These are phyloP conservation scores for Spizellomyces sp. DNA, from an alignment of 192 early-diverging fungal species.

Conservation along the genomic window DNA sequence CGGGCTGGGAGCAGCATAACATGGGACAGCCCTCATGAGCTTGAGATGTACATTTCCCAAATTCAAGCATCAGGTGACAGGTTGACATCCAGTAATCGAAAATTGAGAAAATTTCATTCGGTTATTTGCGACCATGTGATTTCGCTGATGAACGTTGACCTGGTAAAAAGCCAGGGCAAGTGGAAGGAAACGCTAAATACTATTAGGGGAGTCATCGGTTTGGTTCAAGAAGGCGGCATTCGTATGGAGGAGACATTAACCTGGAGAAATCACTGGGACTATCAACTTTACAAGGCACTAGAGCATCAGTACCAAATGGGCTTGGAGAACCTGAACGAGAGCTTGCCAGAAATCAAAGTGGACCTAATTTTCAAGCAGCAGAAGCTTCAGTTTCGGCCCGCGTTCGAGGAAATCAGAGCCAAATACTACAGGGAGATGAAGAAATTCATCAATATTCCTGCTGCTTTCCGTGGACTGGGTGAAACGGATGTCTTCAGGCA, in stretches of 20 bases:
- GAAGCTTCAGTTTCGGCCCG: conserved; percentile 54
- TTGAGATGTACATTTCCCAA: conserved; percentile 51
- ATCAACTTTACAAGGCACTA: conserved; percentile 62
- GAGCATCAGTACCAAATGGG: conserved; percentile 56
- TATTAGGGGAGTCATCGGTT: conserved; percentile 43
- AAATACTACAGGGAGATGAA: conserved; percentile 69
- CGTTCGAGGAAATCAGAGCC: conserved; percentile 63
- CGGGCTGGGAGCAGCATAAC: conserved; percentile 20
- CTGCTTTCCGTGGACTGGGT: conserved; percentile 49
- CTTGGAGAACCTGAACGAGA: conserved; percentile 49
- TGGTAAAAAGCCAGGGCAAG: conserved; percentile 52
- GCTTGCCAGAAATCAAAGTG: conserved; percentile 58
- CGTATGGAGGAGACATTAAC: conserved; percentile 40
- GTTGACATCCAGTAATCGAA: conserved; percentile 50
- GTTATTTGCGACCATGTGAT: conserved; percentile 45
- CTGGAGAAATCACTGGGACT: conserved; percentile 61
- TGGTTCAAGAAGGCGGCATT: conserved; percentile 44
- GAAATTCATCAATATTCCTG: conserved; percentile 61
- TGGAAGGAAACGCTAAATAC: conserved; percentile 57
- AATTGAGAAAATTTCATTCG: conserved; percentile 50
- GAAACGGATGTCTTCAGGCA: conserved; percentile 44
- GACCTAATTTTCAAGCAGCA: conserved; percentile 60
- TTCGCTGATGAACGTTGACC: conserved; percentile 41
- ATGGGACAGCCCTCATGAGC: conserved; percentile 45
- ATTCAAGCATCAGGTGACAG: conserved; percentile 46